Percentiles rank a stretch among this genome's conserved stretches.
phyloP scores from a whole-genome alignment of 441 rosid species.

The Arabidopsis hybrid region DNA sequence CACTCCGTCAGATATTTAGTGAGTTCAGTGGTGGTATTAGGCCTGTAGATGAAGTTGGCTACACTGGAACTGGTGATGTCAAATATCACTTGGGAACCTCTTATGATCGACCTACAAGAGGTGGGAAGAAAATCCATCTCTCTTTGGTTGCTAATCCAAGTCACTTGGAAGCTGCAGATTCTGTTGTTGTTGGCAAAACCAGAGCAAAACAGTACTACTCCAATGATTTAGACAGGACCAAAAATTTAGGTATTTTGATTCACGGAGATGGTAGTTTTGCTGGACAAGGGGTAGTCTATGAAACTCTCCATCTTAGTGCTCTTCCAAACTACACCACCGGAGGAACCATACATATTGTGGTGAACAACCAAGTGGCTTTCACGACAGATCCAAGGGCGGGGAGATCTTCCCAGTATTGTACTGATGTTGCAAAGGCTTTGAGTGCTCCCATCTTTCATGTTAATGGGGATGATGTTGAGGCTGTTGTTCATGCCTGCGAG shows the following conservation, averaged over 20 bases:
- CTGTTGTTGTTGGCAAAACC: slow-evolving; percentile 97
- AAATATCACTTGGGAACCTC: slow-evolving; percentile 98
- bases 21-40: slow-evolving; percentile 91
- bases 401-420: slow-evolving; percentile 94
- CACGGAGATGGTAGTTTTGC: slow-evolving; percentile 99
- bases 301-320: slow-evolving; percentile 96
- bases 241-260: slow-evolving; percentile 87
- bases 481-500: slow-evolving; percentile 92
- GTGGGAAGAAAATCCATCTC: slow-evolving; percentile 92
- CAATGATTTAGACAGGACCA: slow-evolving; percentile 78
- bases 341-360: slow-evolving; percentile 97
- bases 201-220: slow-evolving; percentile 96
- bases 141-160: slow-evolving; percentile 98
- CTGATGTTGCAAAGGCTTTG: slow-evolving; percentile 98
- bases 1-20: slow-evolving; percentile 91
- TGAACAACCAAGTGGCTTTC: slow-evolving; percentile 98
- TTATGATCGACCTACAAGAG: slow-evolving; percentile 95
- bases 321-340: slow-evolving; percentile 96
- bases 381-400: slow-evolving; percentile 97
- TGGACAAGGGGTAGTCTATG: slow-evolving; percentile 97
- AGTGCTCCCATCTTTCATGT: slow-evolving; percentile 95
- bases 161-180: slow-evolving; percentile 98
- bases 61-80: slow-evolving; percentile 98
- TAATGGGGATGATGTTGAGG: slow-evolving; percentile 96
- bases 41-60: slow-evolving; percentile 95